Percentiles rank a stretch among this genome's conserved stretches.
Evolutionary conservation across 1,139 yeast species (phyloP).

Genomic region (Magnusiomyces suaveolens): DNA sequence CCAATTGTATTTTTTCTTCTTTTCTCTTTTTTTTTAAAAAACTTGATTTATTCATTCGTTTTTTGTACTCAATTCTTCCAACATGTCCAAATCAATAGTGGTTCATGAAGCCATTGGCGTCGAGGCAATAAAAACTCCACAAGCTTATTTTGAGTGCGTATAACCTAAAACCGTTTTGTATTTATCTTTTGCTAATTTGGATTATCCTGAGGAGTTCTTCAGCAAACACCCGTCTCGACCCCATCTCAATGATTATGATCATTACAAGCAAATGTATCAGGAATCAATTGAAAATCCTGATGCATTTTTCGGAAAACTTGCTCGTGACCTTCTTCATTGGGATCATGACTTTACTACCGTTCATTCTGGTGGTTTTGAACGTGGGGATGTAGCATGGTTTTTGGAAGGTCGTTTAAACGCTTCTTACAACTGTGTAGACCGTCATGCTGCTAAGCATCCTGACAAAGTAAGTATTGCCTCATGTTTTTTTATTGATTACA

Average conservation of each 20-base stretch:
- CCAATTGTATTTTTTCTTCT: too few species aligned
- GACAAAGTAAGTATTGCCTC: conserved; percentile 67
- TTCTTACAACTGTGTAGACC: conserved; percentile 66
- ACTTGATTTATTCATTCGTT: too few species aligned
- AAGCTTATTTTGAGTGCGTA: conserved; percentile 55
- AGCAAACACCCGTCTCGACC: conserved; percentile 38
- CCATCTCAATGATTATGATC: conserved; percentile 42
- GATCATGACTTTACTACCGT: conserved; percentile 50
- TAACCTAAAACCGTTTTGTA: too few species aligned
- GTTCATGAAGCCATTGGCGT: conserved; percentile 80
- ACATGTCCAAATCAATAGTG: conserved; percentile 5
- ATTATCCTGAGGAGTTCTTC: not conserved
- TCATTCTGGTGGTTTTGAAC: conserved; percentile 45
- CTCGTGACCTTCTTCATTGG: conserved; percentile 53
- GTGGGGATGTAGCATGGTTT: conserved; percentile 71
- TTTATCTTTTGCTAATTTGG: too few species aligned
- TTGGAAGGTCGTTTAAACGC: conserved; percentile 70
- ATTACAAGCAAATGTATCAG: conserved; percentile 51
- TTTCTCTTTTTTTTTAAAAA: too few species aligned
- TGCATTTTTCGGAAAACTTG: conserved; percentile 55
- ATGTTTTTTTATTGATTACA: too few species aligned
- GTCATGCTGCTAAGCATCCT: conserved; percentile 67
- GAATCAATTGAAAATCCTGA: conserved; percentile 61
- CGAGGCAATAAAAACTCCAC: conserved; percentile 55
- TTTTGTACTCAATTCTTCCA: too few species aligned